A percentile compares a stretch with the other conserved stretches of the same genome.
Conservation (phyloP, 2,329 filamentous ascomycete species). For the Colletotrichum cuscutae region DNA sequence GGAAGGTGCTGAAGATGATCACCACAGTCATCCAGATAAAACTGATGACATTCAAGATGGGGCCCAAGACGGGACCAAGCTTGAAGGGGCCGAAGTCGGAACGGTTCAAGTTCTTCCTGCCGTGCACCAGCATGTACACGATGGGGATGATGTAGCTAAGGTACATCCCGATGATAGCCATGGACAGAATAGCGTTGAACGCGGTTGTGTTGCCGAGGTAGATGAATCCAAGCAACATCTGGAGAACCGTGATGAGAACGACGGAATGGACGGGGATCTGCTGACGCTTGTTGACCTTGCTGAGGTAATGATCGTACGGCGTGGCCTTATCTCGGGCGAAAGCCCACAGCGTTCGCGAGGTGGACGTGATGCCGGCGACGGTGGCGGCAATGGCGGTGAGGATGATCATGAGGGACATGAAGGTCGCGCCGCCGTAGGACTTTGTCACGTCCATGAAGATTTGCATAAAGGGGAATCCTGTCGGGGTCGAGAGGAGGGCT, state of each 20-base stretch:
- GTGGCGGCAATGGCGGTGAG: conserved; percentile 43
- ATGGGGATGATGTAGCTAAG: conserved; percentile 54
- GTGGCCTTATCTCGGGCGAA: conserved; percentile 51
- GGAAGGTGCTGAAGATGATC: conserved; percentile 58
- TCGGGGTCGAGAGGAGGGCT: conserved; percentile 49
- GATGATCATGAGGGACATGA: conserved; percentile 43
- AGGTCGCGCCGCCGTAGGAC: conserved; percentile 39
- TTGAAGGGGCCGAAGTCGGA: conserved; percentile 40
- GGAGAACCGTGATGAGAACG: conserved; percentile 39
- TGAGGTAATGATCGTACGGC: conserved; percentile 49
- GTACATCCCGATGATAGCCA: conserved; percentile 56
- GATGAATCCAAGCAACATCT: conserved; percentile 48
- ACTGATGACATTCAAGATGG: conserved; percentile 50
- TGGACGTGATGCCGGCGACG: conserved; percentile 46
- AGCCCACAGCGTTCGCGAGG: conserved; percentile 50
- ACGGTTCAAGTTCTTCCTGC: conserved; percentile 39
- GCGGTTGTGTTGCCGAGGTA: conserved; percentile 54
- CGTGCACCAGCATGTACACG: conserved; percentile 47
- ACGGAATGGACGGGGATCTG: conserved; percentile 48
- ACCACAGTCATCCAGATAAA: conserved; percentile 55
- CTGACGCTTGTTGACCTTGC: conserved; percentile 42
- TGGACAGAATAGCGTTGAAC: conserved; percentile 52
- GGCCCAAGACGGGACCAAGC: conserved; percentile 46
- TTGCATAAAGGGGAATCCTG: conserved; percentile 56
- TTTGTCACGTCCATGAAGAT: conserved; percentile 46